A percentile compares a stretch with the other conserved stretches of the same genome.
Conservation (phyloP, 805 yeast species). For the Yarrowia alimentaria region DNA sequence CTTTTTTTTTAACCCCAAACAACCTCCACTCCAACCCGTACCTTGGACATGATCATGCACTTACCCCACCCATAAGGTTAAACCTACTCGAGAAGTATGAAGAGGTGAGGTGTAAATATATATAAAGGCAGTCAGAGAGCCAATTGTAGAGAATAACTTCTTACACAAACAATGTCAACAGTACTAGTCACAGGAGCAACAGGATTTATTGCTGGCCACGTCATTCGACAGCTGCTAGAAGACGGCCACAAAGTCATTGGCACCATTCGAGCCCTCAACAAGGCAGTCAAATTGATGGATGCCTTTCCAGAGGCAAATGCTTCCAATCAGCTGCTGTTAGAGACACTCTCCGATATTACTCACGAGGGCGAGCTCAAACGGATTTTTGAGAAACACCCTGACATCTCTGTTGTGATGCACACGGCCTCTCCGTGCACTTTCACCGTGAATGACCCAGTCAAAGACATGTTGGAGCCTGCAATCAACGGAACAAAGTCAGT, state of each 20-base stretch:
- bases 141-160: no score
- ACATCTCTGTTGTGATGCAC: slow-evolving; percentile 42
- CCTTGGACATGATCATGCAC: no score
- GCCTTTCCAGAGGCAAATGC: slow-evolving; percentile 31
- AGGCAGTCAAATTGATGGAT: slow-evolving; percentile 42
- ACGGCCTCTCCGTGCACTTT: slow-evolving; percentile 45
- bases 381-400: slow-evolving; percentile 44
- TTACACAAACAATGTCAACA: neutral
- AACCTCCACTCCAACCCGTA: no score
- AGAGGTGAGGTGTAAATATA: no score
- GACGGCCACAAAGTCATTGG: slow-evolving; percentile 48
- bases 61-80: no score
- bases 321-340: slow-evolving; percentile 35
- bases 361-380: slow-evolving; percentile 48
- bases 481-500: slow-evolving; percentile 48
- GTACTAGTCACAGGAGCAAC: slow-evolving; percentile 48
- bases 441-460: slow-evolving; percentile 41
- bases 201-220: slow-evolving; percentile 49
- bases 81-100: no score
- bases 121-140: no score
- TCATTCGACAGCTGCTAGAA: slow-evolving; percentile 42
- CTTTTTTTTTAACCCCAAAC: no score
- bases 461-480: slow-evolving; percentile 48
- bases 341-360: slow-evolving; percentile 37
- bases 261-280: slow-evolving; percentile 46